Evolutionary conservation across 108 stramenopile genomes (phyloP), one percentile per base, ranked within the genome.

Genomic region (Stephanodiscus minutulus): DNA sequence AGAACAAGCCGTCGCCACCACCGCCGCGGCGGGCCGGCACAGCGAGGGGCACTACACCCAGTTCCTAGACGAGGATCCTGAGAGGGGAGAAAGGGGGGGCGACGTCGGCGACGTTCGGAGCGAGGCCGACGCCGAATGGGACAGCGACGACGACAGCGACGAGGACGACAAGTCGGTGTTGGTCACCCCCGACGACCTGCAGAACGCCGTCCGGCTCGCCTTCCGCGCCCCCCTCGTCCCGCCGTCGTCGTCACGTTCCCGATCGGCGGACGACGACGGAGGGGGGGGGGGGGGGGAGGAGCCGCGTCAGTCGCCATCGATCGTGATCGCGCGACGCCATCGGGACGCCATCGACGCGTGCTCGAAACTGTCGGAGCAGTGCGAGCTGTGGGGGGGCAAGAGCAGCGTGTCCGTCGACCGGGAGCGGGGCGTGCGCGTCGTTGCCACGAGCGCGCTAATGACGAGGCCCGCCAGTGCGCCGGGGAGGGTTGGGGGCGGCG

Each of bases 271-370:
- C n/a, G n/a, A n/a, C n/a, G n/a, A n/a, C n/a, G n/a, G n/a, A n/a
- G n/a, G n/a, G n/a, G n/a, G n/a, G n/a, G 25, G 69, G 52, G 29
- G 55, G 31, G 11, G 39, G 39, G 39, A 15, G 21, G 12, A 61
- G 5, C 7, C 49, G 50, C 15, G 1, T 0, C 33, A 41, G 56
- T 46, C 68, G 60, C 22, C 44, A 8, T 50, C 67, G 33, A 67
- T 60, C 1, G 73, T 79, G 21, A 63, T 73, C 12, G 29, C 57
- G 20, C 61, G 72, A 28, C 58, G 78, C 2, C 78, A 79, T 50
- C 66, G 72, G n/a, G 78, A 79, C 66, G 78, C 78, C 21, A 79
- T 79, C 48, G 67, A 69, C 64, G 72, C 66, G 20, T 72, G 66
- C 17, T 62, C 71, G 29, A 18, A 68, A 12, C 50, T 79, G 15